These are phyloP conservation scores for Mycosarcoma mackinlayi DNA, from an alignment of 1,284 basidiomycete genomes.

Conservation along the genomic window DNA sequence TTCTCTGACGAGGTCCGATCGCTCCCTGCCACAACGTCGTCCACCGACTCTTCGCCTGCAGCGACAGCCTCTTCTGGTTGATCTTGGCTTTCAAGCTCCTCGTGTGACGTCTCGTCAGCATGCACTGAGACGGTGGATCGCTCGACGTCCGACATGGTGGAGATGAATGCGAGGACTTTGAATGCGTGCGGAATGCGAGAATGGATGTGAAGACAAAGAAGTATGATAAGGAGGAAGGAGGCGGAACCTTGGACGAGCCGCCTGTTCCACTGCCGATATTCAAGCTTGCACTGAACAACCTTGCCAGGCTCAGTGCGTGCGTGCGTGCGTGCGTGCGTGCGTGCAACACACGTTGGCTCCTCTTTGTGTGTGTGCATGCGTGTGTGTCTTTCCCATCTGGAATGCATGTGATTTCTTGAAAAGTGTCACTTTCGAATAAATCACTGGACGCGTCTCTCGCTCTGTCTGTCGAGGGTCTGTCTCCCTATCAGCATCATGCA, in stretches of 20 bases:
- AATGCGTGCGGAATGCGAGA: too few species aligned
- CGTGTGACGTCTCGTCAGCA: conserved; percentile 9
- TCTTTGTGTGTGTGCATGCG: conserved; percentile 1
- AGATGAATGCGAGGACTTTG: too few species aligned
- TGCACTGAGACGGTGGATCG: conserved; percentile 10
- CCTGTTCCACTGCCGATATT: not conserved
- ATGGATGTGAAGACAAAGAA: too few species aligned
- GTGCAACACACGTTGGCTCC: too few species aligned
- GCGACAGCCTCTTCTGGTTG: conserved; percentile 11
- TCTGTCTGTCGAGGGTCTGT: too few species aligned
- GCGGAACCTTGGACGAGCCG: not conserved
- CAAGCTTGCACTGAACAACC: conserved; percentile 3
- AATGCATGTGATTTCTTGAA: conserved; percentile 35
- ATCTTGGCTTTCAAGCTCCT: conserved; percentile 9
- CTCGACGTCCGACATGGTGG: conserved; percentile 28
- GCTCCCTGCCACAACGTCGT: conserved; percentile 23
- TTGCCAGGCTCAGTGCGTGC: not conserved
- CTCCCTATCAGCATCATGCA: too few species aligned
- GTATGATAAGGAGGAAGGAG: not conserved
- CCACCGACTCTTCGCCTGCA: conserved; percentile 17
- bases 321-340: conserved; percentile 19
- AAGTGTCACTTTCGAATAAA: conserved; percentile 34
- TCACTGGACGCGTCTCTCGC: conserved; percentile 15
- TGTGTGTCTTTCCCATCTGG: conserved; percentile 11
- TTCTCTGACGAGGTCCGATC: conserved; percentile 42